Evolutionary conservation across 148 eudicot species (phyloP), one percentile per base, ranked within the genome.

Genomic region (Chenopodium formosanum): DNA sequence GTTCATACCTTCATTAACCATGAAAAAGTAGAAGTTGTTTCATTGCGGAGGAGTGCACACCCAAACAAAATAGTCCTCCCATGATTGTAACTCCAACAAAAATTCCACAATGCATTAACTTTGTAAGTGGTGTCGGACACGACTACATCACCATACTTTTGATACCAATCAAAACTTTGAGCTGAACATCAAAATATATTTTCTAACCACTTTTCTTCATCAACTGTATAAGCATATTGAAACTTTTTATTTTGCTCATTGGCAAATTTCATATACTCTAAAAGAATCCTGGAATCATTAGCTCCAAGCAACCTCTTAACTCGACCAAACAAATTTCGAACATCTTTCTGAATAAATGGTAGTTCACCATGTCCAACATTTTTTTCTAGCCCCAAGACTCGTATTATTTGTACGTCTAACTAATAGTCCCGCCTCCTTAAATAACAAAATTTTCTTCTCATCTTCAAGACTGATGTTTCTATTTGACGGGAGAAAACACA

Each of bases 21-120:
- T 11, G 17, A 22, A 50, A 78, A 67, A 7, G 8, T 17, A 78
- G 31, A 0, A 16, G 8, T 12, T 1, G 64, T 67, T 14, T 78
- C 73, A 67, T 67, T 68, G 4, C 46, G 63, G 29, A 62, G 50
- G 19, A 76, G 27, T 4, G 70, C 69, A 63, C 50, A 76, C 11
- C 67, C 69, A 31, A 75, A 75, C n/a, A 53, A 75, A 50, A 75
- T 52, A 16, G 65, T 64, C 22, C 25, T 64, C 1, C 80, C 80
- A 48, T 67, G 44, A 48, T 78, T 78, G 3, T 78, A 22, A 46
- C 44, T 2, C 73, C 80, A 67, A 66, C 32, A 78, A 78, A 78
- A 67, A 50, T 46, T 9, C 46, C 73, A 47, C 23, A 78, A 66
- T 63, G 47, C 80, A 67, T 77, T 63, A 4, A 77, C 48, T 20